Percentiles rank a stretch among this genome's conserved stretches.
These are phyloP conservation scores for Xylariomycetidae sp. DNA, from an alignment of 2,329 filamentous ascomycete genomes.

Conservation along the genomic window DNA sequence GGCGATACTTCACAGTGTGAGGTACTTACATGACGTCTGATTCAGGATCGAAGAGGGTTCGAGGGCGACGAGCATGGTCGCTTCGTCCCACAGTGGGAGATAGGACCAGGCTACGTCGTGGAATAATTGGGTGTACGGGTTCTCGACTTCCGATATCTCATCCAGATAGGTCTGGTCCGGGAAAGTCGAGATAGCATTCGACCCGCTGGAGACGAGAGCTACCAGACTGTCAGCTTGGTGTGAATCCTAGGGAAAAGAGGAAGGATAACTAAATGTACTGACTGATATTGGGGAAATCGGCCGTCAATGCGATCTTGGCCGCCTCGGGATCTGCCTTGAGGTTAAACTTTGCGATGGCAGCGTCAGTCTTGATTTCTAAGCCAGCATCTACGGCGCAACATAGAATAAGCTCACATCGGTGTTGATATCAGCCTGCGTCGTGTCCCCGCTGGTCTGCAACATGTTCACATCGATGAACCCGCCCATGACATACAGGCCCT, in stretches of 20 bases:
- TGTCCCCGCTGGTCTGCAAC: conserved; percentile 20
- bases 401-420: conserved; percentile 23
- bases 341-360: conserved; percentile 33
- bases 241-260: too few relatives aligned
- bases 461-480: conserved; percentile 42
- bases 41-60: conserved; percentile 14
- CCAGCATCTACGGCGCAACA: too few relatives aligned
- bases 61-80: conserved; percentile 14
- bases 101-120: conserved; percentile 6
- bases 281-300: conserved; percentile 40
- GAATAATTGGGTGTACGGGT: conserved; percentile 14
- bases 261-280: neutral
- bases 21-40: conserved; percentile 17
- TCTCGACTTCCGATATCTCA: conserved; percentile 13
- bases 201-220: conserved; percentile 11
- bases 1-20: too few relatives aligned
- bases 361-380: neutral
- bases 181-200: conserved; percentile 11
- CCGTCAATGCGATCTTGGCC: conserved; percentile 43
- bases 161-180: conserved; percentile 8
- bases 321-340: conserved; percentile 47
- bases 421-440: conserved; percentile 19
- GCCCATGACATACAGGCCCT: conserved; percentile 46
- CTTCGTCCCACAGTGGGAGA: conserved; percentile 21
- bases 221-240: too few relatives aligned